These are phyloP conservation scores for Tetradesmus lagerheimii DNA, from an alignment of 139 green algal genomes.

Conservation along the genomic window DNA sequence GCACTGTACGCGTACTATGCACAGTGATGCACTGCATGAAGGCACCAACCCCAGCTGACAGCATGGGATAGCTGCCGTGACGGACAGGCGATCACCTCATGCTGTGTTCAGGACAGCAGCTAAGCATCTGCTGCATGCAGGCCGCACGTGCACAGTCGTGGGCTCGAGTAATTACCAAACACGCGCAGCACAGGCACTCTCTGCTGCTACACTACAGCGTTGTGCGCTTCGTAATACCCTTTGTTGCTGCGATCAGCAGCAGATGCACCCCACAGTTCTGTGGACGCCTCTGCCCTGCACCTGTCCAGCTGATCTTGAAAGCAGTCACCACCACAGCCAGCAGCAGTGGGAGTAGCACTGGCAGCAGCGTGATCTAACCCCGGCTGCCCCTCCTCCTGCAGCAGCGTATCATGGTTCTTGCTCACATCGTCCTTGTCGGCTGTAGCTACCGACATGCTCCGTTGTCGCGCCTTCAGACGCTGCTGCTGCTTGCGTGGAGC, in stretches of 20 bases:
- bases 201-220: not conserved
- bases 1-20: no score
- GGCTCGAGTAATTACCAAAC: no score
- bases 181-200: not conserved
- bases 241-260: not conserved
- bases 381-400: not conserved
- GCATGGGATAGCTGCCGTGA: no score
- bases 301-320: not conserved
- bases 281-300: not conserved
- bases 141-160: no score
- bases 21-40: no score
- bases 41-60: no score
- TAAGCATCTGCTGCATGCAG: no score
- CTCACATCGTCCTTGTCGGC: not conserved
- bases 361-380: not conserved
- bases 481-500: not conserved
- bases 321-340: not conserved
- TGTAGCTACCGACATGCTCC: not conserved
- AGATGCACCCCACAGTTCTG: not conserved
- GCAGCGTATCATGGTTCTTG: not conserved
- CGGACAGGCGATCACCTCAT: no score
- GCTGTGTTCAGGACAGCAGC: no score
- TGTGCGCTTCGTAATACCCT: not conserved
- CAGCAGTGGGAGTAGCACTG: not conserved
- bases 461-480: not conserved